These are phyloP conservation scores for Cladosporium oxysporum DNA, from an alignment of 2,329 filamentous ascomycete genomes.

Conservation along the genomic window DNA sequence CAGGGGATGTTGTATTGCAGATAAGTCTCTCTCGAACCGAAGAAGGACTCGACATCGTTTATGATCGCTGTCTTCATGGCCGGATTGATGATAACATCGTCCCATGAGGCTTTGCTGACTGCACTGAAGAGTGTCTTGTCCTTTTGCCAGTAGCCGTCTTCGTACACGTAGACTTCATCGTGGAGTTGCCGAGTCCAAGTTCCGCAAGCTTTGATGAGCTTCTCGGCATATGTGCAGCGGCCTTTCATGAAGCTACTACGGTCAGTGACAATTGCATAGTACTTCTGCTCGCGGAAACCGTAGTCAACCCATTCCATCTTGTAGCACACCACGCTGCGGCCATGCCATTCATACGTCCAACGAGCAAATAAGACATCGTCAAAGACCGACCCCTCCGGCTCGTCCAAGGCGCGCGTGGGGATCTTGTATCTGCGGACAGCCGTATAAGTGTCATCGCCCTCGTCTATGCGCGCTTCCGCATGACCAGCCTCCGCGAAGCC, in stretches of 20 bases:
- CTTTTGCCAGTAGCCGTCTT: constrained; percentile 44
- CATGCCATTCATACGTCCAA: constrained; percentile 44
- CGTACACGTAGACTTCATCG: constrained; percentile 47
- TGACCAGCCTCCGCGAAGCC: constrained; percentile 44
- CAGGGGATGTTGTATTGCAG: constrained; percentile 47
- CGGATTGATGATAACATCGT: constrained; percentile 50
- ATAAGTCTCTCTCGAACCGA: constrained; percentile 41
- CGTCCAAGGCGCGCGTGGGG: constrained; percentile 40
- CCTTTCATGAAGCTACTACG: background rate
- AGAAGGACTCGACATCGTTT: constrained; percentile 45
- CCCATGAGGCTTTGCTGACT: constrained; percentile 47
- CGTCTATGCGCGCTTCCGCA: constrained; percentile 35
- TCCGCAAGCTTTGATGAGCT: constrained; percentile 35
- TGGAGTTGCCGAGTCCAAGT: constrained; percentile 39
- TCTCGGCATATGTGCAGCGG: background rate
- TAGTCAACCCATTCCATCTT: constrained; percentile 28
- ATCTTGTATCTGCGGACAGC: constrained; percentile 38
- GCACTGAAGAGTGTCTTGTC: constrained; percentile 41
- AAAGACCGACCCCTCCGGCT: constrained; percentile 37
- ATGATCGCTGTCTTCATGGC: constrained; percentile 46
- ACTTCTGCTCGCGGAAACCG: background rate
- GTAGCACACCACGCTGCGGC: constrained; percentile 42
- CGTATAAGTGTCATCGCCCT: constrained; percentile 40
- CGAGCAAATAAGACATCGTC: constrained; percentile 44
- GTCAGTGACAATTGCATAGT: background rate